These are phyloP conservation scores for Bonnemaisonia californica DNA, from an alignment of 31 red algal genomes.

Conservation along the genomic window DNA sequence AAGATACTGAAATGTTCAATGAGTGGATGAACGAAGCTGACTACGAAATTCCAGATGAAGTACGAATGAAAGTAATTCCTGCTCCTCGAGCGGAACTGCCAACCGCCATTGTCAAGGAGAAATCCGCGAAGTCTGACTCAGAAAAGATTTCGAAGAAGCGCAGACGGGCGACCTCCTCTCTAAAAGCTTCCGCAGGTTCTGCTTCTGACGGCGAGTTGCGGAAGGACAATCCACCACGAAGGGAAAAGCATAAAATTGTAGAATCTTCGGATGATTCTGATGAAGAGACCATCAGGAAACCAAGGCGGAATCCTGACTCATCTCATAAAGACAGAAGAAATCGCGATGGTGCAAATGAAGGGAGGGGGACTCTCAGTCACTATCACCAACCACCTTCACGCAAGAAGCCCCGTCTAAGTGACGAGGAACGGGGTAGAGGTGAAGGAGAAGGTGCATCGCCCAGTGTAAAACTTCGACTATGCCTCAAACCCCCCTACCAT, in stretches of 20 bases:
- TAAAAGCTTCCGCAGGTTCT: background rate
- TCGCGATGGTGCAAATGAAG: background rate
- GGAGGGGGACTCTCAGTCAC: background rate
- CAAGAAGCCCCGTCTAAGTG: conserved; percentile 30
- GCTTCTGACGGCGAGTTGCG: conserved; percentile 5
- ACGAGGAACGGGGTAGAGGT: conserved; percentile 16
- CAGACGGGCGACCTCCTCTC: conserved; percentile 22
- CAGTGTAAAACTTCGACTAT: conserved; percentile 45
- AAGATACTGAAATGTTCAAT: conserved; percentile 81
- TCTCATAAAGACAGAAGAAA: conserved; percentile 9
- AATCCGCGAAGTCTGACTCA: conserved; percentile 6
- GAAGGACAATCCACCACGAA: background rate
- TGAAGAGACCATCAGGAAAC: conserved; percentile 21
- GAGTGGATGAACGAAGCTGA: conserved; percentile 93
- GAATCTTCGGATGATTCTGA: conserved; percentile 41
- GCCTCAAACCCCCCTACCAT: conserved; percentile 36
- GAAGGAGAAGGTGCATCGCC: background rate
- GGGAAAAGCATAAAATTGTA: conserved; percentile 5
- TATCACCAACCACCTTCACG: background rate
- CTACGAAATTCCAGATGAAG: conserved; percentile 77
- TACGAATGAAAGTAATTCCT: conserved; percentile 52
- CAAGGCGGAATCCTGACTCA: conserved; percentile 4
- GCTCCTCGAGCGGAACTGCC: conserved; percentile 11
- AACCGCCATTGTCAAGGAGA: background rate
- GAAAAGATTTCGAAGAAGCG: conserved; percentile 50